Evolutionary conservation across 495 filamentous ascomycete genomes (phyloP).

Genomic region (Saxispiralis lemnorum): DNA sequence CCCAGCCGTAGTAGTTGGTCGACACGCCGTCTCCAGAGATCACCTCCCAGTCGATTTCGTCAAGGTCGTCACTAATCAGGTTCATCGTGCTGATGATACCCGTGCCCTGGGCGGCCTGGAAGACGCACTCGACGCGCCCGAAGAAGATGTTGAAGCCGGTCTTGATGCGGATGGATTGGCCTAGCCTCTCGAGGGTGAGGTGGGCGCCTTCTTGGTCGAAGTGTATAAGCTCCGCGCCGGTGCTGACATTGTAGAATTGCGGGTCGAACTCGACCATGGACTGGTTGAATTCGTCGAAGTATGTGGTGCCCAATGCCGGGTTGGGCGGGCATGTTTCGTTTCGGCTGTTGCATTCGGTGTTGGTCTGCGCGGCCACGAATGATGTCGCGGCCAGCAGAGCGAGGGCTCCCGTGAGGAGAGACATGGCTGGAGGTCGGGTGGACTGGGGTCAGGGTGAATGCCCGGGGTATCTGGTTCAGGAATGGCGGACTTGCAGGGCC

Average conservation of each 20-base stretch:
- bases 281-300: conserved; percentile 48
- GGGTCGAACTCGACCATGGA: conserved; percentile 26
- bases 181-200: conserved; percentile 52
- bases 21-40: conserved; percentile 32
- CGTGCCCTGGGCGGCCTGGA: conserved; percentile 55
- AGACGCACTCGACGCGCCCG: conserved; percentile 48
- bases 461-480: not conserved
- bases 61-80: conserved; percentile 65
- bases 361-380: conserved; percentile 34
- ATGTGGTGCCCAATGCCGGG: conserved; percentile 42
- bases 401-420: not conserved
- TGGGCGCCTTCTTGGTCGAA: conserved; percentile 41
- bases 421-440: conserved; percentile 8
- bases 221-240: conserved; percentile 30
- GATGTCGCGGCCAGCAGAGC: not conserved
- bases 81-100: conserved; percentile 76
- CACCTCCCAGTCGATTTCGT: conserved; percentile 64
- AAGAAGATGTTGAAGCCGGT: conserved; percentile 64
- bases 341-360: conserved; percentile 41
- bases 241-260: conserved; percentile 39
- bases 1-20: conserved; percentile 81
- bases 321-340: conserved; percentile 43
- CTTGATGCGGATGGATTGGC: conserved; percentile 56
- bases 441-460: not conserved
- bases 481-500: not conserved